Percentiles rank a stretch among this genome's conserved stretches.
Conservation (phyloP, 371 early-diverging fungal genomes). For the Lichtheimia hyalospora region DNA sequence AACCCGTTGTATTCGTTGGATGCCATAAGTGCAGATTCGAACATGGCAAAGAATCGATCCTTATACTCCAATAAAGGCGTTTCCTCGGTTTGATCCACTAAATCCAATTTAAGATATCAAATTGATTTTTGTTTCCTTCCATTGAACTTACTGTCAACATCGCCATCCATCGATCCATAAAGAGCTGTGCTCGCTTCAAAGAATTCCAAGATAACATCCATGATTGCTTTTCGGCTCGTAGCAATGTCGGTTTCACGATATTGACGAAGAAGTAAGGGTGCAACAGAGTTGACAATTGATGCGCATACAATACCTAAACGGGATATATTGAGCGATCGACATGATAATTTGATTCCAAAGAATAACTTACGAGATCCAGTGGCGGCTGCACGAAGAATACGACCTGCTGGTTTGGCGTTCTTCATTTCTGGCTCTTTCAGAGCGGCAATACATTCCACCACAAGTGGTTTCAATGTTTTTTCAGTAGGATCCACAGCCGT, state of each 20-base stretch:
- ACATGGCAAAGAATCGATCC: constrained; percentile 67
- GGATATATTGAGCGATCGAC: too few species aligned
- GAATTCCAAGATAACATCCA: constrained; percentile 70
- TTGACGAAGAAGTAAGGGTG: constrained; percentile 59
- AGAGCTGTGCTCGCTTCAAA: constrained; percentile 60
- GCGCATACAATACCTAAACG: constrained; percentile 62
- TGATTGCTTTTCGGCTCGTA: constrained; percentile 59
- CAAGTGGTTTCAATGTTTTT: constrained; percentile 58
- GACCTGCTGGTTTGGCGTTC: constrained; percentile 68
- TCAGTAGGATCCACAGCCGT: constrained; percentile 51
- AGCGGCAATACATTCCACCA: constrained; percentile 66
- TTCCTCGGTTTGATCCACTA: constrained; percentile 29
- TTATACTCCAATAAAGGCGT: constrained; percentile 66
- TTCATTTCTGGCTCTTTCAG: constrained; percentile 75
- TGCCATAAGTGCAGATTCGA: constrained; percentile 54
- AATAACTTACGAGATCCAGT: constrained; percentile 58
- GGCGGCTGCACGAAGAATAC: constrained; percentile 64
- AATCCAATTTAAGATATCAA: neutral
- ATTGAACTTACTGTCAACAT: constrained; percentile 30
- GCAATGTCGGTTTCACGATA: constrained; percentile 55
- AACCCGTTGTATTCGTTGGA: constrained; percentile 76
- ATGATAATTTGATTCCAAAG: too few species aligned
- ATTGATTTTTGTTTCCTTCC: neutral
- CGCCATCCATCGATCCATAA: constrained; percentile 55
- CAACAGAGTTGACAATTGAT: constrained; percentile 50